Percentiles rank a stretch among this genome's conserved stretches.
Evolutionary conservation across 2,329 filamentous ascomycete genomes (phyloP).

Genomic region (Beauveria asiatica): DNA sequence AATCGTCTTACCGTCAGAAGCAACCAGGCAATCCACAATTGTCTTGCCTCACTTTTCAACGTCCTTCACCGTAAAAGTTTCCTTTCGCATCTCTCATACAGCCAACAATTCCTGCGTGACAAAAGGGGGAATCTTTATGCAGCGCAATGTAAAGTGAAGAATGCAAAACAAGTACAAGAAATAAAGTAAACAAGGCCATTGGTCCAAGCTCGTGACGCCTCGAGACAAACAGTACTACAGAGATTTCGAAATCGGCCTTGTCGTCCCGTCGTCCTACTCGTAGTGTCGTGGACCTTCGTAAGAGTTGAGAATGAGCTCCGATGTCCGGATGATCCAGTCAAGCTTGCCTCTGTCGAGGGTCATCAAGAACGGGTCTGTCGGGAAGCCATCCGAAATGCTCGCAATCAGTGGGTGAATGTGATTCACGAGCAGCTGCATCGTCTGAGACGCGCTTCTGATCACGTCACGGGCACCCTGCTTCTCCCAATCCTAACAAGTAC

Average conservation of each 20-base stretch:
- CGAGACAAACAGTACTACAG: background rate
- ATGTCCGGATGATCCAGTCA: constrained; percentile 30
- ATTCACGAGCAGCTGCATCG: constrained; percentile 29
- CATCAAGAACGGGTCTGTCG: constrained; percentile 31
- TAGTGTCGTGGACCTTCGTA: constrained; percentile 22
- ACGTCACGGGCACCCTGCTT: constrained; percentile 28
- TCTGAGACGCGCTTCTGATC: constrained; percentile 30
- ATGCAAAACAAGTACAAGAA: background rate
- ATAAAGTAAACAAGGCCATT: background rate
- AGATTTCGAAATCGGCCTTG: too few species aligned
- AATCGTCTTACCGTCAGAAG: background rate
- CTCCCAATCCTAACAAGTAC: constrained; percentile 27
- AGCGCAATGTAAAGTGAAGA: background rate
- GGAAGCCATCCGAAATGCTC: constrained; percentile 27
- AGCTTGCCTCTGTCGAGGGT: constrained; percentile 30
- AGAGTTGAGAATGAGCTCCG: constrained; percentile 27
- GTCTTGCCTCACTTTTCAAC: background rate
- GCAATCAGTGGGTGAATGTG: constrained; percentile 27
- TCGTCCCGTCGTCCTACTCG: constrained; percentile 15
- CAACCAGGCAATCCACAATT: background rate
- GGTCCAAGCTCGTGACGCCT: background rate
- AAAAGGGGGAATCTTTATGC: constrained; percentile 9
- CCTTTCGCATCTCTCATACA: background rate
- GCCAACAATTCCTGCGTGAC: constrained; percentile 3
- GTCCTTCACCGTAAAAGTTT: background rate